Evolutionary conservation across 129 eudicot species (phyloP).

Genomic region (Flaveria bidentis): DNA sequence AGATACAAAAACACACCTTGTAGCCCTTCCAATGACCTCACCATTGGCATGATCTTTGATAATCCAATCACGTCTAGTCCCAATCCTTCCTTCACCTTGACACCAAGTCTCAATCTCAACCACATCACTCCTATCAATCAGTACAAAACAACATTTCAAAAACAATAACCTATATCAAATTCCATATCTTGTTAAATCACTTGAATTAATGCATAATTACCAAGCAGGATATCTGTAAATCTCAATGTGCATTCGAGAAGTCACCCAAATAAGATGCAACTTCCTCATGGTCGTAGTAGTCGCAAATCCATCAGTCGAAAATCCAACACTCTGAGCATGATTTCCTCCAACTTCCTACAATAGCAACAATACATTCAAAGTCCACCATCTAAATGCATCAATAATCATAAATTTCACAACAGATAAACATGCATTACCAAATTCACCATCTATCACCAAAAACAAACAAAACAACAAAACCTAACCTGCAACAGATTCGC

Average conservation of each 20-base stretch:
- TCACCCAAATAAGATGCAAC: conserved; percentile 92
- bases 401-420: background rate
- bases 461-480: background rate
- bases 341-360: conserved; percentile 92
- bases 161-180: background rate
- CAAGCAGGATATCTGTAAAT: conserved; percentile 92
- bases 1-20: conserved; percentile 51
- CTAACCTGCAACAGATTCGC: conserved; percentile 92
- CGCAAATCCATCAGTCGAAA: conserved; percentile 95
- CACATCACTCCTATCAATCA: conserved; percentile 69
- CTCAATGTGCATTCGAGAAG: conserved; percentile 97
- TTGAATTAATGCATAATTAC: conserved; percentile 34
- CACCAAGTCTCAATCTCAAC: conserved; percentile 99
- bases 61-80: conserved; percentile 95
- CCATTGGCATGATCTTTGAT: conserved; percentile 78
- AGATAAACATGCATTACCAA: conserved; percentile 18
- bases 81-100: conserved; percentile 93
- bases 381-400: background rate
- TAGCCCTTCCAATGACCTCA: conserved; percentile 93
- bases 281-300: conserved; percentile 90
- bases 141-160: background rate
- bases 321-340: conserved; percentile 96
- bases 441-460: conserved; percentile 10
- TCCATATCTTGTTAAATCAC: background rate
- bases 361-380: conserved; percentile 1